A percentile compares a stretch with the other conserved stretches of the same genome.
Conservation (phyloP, 2,329 filamentous ascomycete species). For the Alternaria novae-zelandiae region DNA sequence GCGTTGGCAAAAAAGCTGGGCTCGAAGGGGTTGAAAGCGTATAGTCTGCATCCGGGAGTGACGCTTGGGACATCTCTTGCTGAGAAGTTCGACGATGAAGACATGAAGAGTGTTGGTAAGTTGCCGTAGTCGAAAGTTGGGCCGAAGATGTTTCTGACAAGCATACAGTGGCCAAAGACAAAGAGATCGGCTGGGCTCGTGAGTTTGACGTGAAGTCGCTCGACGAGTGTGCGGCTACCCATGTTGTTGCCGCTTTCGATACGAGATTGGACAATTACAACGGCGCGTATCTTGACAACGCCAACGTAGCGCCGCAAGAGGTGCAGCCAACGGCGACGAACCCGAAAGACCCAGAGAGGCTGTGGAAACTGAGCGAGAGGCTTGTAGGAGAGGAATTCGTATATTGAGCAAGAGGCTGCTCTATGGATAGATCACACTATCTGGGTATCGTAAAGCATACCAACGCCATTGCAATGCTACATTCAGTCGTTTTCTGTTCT, state of each 20-base stretch:
- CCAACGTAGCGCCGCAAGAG: slow-evolving; percentile 20
- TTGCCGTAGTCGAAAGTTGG: not conserved
- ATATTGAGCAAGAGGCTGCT: slow-evolving; percentile 18
- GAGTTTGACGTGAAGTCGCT: slow-evolving; percentile 33
- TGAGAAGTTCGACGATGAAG: slow-evolving; percentile 24
- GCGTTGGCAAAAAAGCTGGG: slow-evolving; percentile 33
- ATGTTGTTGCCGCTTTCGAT: slow-evolving; percentile 42
- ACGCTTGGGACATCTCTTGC: slow-evolving; percentile 32
- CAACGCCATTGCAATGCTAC: not conserved
- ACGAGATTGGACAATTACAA: slow-evolving; percentile 30
- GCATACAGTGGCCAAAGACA: slow-evolving; percentile 21
- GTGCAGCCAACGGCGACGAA: slow-evolving; percentile 27
- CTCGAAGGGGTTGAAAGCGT: slow-evolving; percentile 26
- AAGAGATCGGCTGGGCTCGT: slow-evolving; percentile 25
- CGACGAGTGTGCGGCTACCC: slow-evolving; percentile 39
- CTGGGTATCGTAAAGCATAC: slow-evolving; percentile 21
- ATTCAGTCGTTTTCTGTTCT: not conserved
- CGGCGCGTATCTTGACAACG: slow-evolving; percentile 37
- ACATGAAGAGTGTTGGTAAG: slow-evolving; percentile 27
- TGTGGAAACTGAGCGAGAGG: slow-evolving; percentile 45
- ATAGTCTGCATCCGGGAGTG: slow-evolving; percentile 41
- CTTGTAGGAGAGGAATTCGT: slow-evolving; percentile 37
- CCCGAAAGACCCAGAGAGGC: slow-evolving; percentile 31
- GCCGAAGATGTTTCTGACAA: not conserved
- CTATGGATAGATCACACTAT: not conserved